Evolutionary conservation across 139 green algal species (phyloP), one percentile per base, ranked within the genome.

Genomic region (Desmodesmus armatus): DNA sequence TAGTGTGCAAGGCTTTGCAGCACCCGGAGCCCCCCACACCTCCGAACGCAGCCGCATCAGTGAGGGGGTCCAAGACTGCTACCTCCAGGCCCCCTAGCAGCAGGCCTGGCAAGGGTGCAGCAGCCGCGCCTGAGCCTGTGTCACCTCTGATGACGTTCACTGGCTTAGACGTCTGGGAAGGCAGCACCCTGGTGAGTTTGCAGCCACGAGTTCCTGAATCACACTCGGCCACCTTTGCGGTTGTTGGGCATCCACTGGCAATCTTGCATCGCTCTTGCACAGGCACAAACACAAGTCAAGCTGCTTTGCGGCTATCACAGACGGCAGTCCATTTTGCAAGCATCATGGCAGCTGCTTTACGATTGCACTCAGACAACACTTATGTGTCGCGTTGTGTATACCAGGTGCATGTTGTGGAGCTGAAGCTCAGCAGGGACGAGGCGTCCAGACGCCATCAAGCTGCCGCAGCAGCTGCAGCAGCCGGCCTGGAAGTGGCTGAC

Each of bases 1-100:
- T 94, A 79, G 40, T 87, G 31, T 47, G 37, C 35, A 89, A 88
- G 41, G 37, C 83, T 21, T 31, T 72, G 29, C 40, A 23, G 19
- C 60, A 75, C 40, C 75, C 76, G 60, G 76, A 44, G 9, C 43
- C 67, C 5, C 41, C 76, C 0, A 66, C 74, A 23, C 13, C 62
- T 44, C 33, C 33, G 21, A 40, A 13, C 40, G 51, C 33, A 74
- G 78, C 11, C 11, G 78, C 51, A 35, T 15, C 19, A 33, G 60
- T 27, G 25, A 33, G 60, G 9, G 25, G 60, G 25, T n/a, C 43
- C 43, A 63, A 79, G 29, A 17, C 9, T 40, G 60, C 43, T n/a
- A 29, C 21, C 2, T 71, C 76, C 17, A 71, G 76, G 55, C 76
- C 76, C 5, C 53, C 25, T 7, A 82, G 76, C 76, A 82, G 76